Evolutionary conservation across 116 monocot species (phyloP), one percentile per base, ranked within the genome.

Genomic region (Dioscorea cayenensis): DNA sequence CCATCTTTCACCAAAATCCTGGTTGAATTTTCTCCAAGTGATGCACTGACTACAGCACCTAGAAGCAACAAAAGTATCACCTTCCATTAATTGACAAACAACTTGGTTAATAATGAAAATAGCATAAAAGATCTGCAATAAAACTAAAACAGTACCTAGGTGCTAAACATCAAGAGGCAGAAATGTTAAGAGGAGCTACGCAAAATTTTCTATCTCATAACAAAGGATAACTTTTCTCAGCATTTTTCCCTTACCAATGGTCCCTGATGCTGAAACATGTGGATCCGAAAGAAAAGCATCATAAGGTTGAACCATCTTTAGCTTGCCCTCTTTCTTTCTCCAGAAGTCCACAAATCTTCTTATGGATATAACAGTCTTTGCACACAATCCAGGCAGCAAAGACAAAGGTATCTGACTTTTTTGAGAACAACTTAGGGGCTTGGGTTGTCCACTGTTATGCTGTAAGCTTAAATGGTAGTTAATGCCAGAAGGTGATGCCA

Each of bases 301-400:
- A 83, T 92, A 96, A 14, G 96, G 96, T 76, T 96, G 96, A n/a
- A 92, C 84, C 90, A 90, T 79, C 76, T 86, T 96, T 28, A 87
- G 22, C 76, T 90, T 96, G 5, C 84, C 90, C 55, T 77, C 88
- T 81, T 88, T 86, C 73, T 83, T 84, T 77, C 85, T 85, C 96
- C 96, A 96, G 69, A 90, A 49, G 51, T 90, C 82, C 48, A 90
- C 36, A 72, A 66, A 77, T 69, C 80, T 92, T 76, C 79, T 96
- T 7, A 88, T 68, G 43, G 92, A 85, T 77, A 90, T 28, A 25
- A 84, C 92, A 71, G 82, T 82, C 73, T 88, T 96, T 13, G 84
- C 92, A 86, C 76, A 96, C 70, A 89, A 87, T 1, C 92, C 96
- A 65, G 92, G 92, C 27, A 88, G 49, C 51, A 96, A 69, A 81